Conservation (phyloP, 2,329 filamentous ascomycete genomes). For the Apiospora pterosperma region DNA sequence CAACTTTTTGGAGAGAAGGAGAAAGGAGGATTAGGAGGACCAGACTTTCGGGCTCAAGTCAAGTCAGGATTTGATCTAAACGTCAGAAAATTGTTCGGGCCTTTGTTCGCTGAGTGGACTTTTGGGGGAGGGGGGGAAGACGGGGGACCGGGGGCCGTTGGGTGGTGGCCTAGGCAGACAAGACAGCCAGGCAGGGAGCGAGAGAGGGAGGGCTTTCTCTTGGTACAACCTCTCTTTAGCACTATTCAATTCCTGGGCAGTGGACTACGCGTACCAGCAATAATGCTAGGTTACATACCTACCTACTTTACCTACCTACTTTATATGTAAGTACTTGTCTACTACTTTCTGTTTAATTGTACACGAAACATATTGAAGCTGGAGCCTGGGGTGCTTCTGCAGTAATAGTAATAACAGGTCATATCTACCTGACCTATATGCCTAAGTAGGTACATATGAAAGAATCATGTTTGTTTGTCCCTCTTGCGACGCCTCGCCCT, state of each 20-base stretch:
- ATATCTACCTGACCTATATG: no score
- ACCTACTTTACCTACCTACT: no score
- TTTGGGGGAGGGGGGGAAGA: not conserved
- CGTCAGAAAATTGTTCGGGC: constrained; percentile 2
- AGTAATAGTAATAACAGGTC: not conserved
- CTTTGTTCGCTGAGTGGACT: constrained; percentile 1
- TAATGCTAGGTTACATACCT: no score
- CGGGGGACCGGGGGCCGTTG: not conserved
- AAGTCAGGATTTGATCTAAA: constrained; percentile 1
- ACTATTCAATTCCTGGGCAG: no score
- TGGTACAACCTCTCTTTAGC: not conserved
- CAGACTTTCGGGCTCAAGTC: constrained; percentile 1
- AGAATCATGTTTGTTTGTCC: not conserved
- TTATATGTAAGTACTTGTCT: not conserved
- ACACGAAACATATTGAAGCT: not conserved
- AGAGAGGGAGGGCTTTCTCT: not conserved
- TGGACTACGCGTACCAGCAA: no score
- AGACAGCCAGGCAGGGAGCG: not conserved
- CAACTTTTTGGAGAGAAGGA: constrained; percentile 5
- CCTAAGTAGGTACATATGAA: not conserved
- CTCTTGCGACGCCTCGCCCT: not conserved
- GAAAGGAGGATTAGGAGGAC: constrained; percentile 1
- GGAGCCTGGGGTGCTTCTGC: not conserved
- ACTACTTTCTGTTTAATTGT: no score
- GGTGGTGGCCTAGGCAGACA: not conserved